Evolutionary conservation across 306 rosid species (phyloP).

Genomic region (Neltuma alba): DNA sequence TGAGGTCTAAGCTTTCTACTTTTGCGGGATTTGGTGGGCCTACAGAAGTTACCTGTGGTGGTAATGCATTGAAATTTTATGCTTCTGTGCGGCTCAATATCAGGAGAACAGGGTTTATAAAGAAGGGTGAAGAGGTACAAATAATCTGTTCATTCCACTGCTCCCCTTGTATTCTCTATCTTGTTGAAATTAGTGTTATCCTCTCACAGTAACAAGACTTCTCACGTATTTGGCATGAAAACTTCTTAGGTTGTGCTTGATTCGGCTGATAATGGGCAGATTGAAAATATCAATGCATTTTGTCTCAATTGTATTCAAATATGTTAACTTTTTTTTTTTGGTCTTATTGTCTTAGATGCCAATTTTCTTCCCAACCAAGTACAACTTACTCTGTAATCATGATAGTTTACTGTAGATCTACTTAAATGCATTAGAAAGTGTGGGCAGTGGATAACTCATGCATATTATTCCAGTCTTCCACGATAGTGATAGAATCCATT

Average conservation of each 20-base stretch:
- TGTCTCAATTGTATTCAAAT: not conserved
- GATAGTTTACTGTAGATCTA: not conserved
- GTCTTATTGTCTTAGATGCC: not conserved
- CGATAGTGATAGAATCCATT: not conserved
- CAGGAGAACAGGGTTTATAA: constrained; percentile 64
- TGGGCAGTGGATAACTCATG: not conserved
- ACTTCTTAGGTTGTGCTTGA: not conserved
- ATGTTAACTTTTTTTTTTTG: not conserved
- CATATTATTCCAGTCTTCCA: not conserved
- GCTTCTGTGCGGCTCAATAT: constrained; percentile 89
- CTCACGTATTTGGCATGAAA: not conserved
- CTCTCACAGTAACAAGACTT: not conserved
- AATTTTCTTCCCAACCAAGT: not conserved
- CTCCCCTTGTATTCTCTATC: not conserved
- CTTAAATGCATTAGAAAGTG: not conserved
- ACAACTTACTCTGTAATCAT: not conserved
- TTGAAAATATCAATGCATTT: not conserved
- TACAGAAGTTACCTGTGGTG: constrained; percentile 87
- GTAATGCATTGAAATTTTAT: constrained; percentile 90
- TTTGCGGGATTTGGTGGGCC: constrained; percentile 95
- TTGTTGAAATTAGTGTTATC: constrained; percentile 1
- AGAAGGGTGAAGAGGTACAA: constrained; percentile 91
- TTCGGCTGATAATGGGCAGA: not conserved
- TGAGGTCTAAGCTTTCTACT: constrained; percentile 80
- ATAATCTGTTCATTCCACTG: constrained; percentile 23